phyloP scores from a whole-genome alignment of 2,329 filamentous ascomycete genomes.

The Trichoderma asperellum region DNA sequence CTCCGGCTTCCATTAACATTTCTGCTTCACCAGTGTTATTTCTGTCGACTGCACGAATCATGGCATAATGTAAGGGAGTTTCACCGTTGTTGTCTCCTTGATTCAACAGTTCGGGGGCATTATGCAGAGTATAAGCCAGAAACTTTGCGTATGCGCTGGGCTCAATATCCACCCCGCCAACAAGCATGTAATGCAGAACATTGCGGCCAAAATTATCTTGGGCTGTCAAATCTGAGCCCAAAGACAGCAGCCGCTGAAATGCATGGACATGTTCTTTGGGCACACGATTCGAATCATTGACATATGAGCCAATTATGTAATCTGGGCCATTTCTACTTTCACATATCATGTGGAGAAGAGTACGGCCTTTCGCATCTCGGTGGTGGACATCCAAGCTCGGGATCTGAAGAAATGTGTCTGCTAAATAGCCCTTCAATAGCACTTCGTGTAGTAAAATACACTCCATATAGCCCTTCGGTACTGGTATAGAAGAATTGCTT shows the following conservation, averaged over 20 bases:
- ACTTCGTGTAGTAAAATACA: constrained; percentile 35
- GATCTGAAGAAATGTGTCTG: constrained; percentile 32
- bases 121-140: constrained; percentile 18
- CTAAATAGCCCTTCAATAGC: constrained; percentile 18
- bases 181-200: constrained; percentile 34
- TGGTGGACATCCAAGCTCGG: constrained; percentile 34
- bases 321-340: constrained; percentile 21
- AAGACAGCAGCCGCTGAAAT: constrained; percentile 33
- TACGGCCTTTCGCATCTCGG: constrained; percentile 36
- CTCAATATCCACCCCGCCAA: background rate
- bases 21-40: background rate
- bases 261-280: background rate
- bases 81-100: constrained; percentile 33
- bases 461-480: constrained; percentile 25
- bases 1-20: constrained; percentile 33
- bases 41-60: background rate
- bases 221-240: constrained; percentile 35
- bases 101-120: constrained; percentile 29
- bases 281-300: background rate
- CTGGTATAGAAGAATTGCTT: background rate
- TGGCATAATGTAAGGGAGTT: constrained; percentile 36
- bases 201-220: constrained; percentile 34
- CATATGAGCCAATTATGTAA: constrained; percentile 7
- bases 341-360: constrained; percentile 37
- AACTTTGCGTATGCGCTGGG: background rate